Conservation (phyloP, 2,329 filamentous ascomycete genomes). For the Penicillium brevicompactum region DNA sequence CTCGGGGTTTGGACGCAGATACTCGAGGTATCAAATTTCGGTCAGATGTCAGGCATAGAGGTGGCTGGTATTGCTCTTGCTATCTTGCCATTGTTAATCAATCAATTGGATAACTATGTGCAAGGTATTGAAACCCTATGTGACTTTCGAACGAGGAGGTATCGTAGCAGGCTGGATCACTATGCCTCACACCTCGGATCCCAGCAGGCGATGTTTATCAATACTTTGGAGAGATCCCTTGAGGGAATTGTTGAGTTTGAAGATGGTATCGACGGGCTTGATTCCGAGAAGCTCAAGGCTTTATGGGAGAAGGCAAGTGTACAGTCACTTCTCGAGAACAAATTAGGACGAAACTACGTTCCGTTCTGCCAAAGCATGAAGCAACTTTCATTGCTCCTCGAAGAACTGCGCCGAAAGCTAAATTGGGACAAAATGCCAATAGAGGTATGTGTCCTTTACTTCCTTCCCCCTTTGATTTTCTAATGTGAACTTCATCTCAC, state of each 20-base stretch:
- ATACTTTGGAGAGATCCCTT: constrained; percentile 6
- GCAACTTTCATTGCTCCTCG: background rate
- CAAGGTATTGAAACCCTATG: constrained; percentile 44
- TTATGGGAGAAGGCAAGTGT: background rate
- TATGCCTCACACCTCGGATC: constrained; percentile 7
- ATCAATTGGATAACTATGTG: constrained; percentile 37
- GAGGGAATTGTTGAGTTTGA: constrained; percentile 8
- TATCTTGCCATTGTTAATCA: constrained; percentile 40
- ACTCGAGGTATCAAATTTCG: background rate
- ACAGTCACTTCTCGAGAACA: background rate
- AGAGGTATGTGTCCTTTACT: background rate
- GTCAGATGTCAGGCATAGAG: constrained; percentile 23
- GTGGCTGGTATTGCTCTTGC: constrained; percentile 34
- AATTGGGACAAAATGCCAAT: background rate
- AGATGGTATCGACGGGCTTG: background rate
- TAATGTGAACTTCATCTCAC: background rate
- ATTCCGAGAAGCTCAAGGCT: too few species aligned
- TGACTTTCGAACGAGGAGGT: constrained; percentile 22
- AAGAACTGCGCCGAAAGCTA: background rate
- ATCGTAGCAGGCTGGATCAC: constrained; percentile 7
- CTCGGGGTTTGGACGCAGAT: too few species aligned
- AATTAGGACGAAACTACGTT: background rate
- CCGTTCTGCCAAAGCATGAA: background rate
- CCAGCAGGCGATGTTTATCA: constrained; percentile 17
- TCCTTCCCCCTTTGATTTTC: background rate